These are phyloP conservation scores for Rhamnella rubrinervis DNA, from an alignment of 331 rosid species.

Conservation along the genomic window DNA sequence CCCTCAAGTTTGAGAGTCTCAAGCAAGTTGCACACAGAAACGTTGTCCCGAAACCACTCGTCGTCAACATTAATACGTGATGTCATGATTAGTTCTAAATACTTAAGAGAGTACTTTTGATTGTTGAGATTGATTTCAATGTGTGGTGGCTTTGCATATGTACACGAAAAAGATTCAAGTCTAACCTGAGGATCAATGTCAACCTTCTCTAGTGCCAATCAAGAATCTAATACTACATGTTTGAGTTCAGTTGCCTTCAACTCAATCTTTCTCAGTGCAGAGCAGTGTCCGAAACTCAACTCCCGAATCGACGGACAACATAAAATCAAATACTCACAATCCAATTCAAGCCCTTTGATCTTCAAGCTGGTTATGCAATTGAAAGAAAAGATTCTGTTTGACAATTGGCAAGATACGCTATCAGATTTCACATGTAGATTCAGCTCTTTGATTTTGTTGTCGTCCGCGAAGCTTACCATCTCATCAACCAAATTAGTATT, in stretches of 20 bases:
- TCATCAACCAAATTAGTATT: no score
- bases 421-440: neutral
- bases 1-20: neutral
- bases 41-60: neutral
- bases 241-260: neutral
- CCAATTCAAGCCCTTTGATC: no score
- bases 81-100: neutral
- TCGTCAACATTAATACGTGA: neutral
- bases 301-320: no score
- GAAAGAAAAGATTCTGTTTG: neutral
- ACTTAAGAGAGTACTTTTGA: constrained; percentile 3
- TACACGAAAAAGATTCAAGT: neutral
- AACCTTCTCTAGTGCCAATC: neutral
- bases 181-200: neutral
- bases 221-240: neutral
- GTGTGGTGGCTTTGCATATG: neutral
- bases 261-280: no score
- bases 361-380: no score
- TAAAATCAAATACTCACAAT: no score
- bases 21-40: neutral
- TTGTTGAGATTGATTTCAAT: neutral
- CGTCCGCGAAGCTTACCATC: neutral
- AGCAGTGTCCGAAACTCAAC: no score
- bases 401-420: neutral
- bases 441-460: neutral